These are phyloP conservation scores for Rheum nobile DNA, from an alignment of 148 eudicot species.

Conservation along the genomic window DNA sequence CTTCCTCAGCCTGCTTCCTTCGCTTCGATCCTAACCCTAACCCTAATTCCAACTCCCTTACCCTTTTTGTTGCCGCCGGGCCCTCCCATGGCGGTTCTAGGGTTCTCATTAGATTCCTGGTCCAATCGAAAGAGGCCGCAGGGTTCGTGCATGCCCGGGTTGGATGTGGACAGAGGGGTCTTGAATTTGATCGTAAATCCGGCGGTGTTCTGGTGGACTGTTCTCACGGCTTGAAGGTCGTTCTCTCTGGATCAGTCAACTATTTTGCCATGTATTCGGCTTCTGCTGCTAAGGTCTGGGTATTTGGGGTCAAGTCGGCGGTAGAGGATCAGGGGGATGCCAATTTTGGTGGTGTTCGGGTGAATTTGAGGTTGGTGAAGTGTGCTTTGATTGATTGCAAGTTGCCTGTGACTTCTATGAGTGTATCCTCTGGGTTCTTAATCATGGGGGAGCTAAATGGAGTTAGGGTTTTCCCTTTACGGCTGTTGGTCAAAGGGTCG, in stretches of 20 bases:
- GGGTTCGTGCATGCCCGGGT: constrained; percentile 24
- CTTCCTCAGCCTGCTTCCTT: constrained; percentile 62
- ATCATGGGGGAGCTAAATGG: constrained; percentile 69
- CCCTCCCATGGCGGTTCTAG: constrained; percentile 35
- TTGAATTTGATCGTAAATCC: constrained; percentile 31
- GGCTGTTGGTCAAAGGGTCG: constrained; percentile 56
- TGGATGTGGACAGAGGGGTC: constrained; percentile 39
- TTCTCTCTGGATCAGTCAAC: constrained; percentile 39
- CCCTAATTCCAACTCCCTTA: constrained; percentile 10
- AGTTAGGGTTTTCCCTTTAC: constrained; percentile 63
- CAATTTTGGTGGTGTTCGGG: constrained; percentile 3
- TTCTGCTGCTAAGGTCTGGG: constrained; percentile 42
- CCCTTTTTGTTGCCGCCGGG: constrained; percentile 51
- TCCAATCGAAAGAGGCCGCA: constrained; percentile 18
- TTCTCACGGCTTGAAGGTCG: constrained; percentile 51
- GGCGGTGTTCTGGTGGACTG: constrained; percentile 56
- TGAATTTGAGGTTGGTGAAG: constrained; percentile 60
- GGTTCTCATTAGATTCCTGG: constrained; percentile 49
- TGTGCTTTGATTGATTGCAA: constrained; percentile 72
- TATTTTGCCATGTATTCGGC: constrained; percentile 64
- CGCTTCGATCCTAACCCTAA: constrained; percentile 26
- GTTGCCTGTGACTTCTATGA: constrained; percentile 38
- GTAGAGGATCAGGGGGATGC: constrained; percentile 20
- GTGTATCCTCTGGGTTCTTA: constrained; percentile 47
- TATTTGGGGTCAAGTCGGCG: constrained; percentile 45